Percentiles rank a stretch among this genome's conserved stretches.
phyloP scores from a whole-genome alignment of 179 eudicot genomes.

The Corrigiola litoralis region DNA sequence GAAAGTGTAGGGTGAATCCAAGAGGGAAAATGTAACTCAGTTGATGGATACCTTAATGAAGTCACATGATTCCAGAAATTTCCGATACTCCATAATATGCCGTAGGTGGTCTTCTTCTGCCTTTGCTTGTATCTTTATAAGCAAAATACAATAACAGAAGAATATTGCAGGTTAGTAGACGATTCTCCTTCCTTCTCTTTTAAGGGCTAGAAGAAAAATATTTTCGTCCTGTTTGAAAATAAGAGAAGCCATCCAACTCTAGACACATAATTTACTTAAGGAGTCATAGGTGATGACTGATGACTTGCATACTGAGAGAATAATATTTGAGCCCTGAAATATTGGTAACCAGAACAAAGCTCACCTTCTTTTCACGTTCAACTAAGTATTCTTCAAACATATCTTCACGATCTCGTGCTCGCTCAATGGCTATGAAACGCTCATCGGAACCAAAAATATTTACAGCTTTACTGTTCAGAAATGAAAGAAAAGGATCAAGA shows the following conservation, averaged over 20 bases:
- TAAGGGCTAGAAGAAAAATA: too few species aligned
- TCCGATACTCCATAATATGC: constrained; percentile 59
- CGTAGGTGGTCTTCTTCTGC: constrained; percentile 76
- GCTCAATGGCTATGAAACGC: constrained; percentile 80
- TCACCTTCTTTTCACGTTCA: constrained; percentile 78
- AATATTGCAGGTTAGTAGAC: too few species aligned
- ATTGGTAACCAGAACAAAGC: constrained; percentile 10
- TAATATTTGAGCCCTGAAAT: not conserved
- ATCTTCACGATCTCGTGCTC: constrained; percentile 78
- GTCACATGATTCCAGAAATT: constrained; percentile 82
- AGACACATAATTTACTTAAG: constrained; percentile 1
- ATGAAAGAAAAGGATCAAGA: constrained; percentile 12
- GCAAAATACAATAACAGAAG: not conserved
- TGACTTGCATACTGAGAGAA: not conserved
- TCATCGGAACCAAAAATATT: constrained; percentile 72
- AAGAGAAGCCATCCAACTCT: not conserved
- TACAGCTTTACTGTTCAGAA: constrained; percentile 59
- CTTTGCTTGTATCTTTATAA: constrained; percentile 59
- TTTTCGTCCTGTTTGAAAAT: not conserved
- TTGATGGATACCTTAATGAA: constrained; percentile 61
- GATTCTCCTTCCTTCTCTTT: too few species aligned
- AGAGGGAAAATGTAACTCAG: constrained; percentile 7
- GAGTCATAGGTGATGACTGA: not conserved
- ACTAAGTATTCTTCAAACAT: constrained; percentile 55
- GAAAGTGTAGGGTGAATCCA: not conserved